Percentiles rank a stretch among this genome's conserved stretches.
Conservation (phyloP, 805 yeast species). For the Teunomyces kruisii region DNA sequence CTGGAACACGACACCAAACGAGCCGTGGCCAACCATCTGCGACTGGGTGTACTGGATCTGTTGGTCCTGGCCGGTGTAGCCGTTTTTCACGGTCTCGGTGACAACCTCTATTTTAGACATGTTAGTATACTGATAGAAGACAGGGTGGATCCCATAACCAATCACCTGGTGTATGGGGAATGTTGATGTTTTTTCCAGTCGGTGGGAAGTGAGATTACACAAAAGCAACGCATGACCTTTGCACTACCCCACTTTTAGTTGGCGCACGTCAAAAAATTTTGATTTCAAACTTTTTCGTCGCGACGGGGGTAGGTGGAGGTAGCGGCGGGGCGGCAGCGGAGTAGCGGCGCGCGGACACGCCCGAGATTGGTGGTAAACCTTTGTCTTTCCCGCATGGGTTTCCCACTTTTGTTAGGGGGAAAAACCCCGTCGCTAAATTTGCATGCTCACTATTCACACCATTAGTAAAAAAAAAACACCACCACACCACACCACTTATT, state of each 20-base stretch:
- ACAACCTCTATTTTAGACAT: conserved; percentile 48
- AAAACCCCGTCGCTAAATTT: too few relatives aligned
- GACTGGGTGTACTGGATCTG: conserved; percentile 76
- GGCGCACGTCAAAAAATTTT: background rate
- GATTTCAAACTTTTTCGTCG: too few relatives aligned
- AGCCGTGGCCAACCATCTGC: conserved; percentile 96
- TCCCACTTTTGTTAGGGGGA: too few relatives aligned
- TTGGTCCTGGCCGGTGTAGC: conserved; percentile 61
- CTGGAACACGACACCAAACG: conserved; percentile 98
- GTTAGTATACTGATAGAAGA: conserved; percentile 26
- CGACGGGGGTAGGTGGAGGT: too few relatives aligned
- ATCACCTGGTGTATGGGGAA: background rate
- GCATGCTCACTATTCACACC: too few relatives aligned
- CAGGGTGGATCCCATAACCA: background rate
- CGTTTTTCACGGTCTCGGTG: conserved; percentile 69
- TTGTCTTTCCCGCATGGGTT: too few relatives aligned
- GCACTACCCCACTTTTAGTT: conserved; percentile 4
- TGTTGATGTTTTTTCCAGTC: conserved; percentile 5
- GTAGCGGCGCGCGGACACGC: too few relatives aligned
- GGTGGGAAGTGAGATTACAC: conserved; percentile 2
- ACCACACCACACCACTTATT: background rate
- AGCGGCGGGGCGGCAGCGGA: too few relatives aligned
- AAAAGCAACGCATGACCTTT: conserved; percentile 4
- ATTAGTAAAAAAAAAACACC: too few relatives aligned
- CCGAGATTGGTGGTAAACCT: too few relatives aligned